Base-by-base conservation (phyloP, 495 filamentous ascomycete species). In the Choiromyces venosus region DNA sequence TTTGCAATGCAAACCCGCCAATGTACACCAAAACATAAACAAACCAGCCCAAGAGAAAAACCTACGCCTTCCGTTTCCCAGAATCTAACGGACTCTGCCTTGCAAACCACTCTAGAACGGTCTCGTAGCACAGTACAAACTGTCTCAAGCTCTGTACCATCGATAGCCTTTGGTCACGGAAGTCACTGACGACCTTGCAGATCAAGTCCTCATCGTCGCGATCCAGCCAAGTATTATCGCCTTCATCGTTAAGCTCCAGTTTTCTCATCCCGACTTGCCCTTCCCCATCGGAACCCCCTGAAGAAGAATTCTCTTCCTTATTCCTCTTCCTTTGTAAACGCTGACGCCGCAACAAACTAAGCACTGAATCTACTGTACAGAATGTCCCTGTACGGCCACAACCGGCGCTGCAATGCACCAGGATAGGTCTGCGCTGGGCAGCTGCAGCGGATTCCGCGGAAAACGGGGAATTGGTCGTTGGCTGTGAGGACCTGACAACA, bases 61-160 rank as follows among this genome's bases (percentile, higher is more conserved):
- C 66, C 74, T 77, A 80, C 52, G 79, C 79, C 65, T 81, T 81
- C 66, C 80, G 76, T 38, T 81, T 81, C 66, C 79, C 80, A 14
- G 79, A 81, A 78, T 73, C 82, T 73, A 76, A 78, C 73, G 67
- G 78, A 67, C 56, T 83, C 81, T 87, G 84, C 70, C 83, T 84
- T 61, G 85, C 84, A 25, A 93, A 83, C 95, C 95, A 99, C 83
- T 98, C 95, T 61, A 97, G 83, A 10, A 97, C 87, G 37, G 91
- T 96, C 83, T 99, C 95, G 82, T 99, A 99, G 80, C 95, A 99
- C 52, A 99, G 87, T 70, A 97, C 94, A 83, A 90, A 99, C 83
- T 99, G 95, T 74, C 92, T 88, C 74, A 99, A 84, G 77, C 91
- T 97, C 83, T 99, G 95, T 70, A 99, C 94, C 95, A 98, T 98